Evolutionary conservation across 2,329 filamentous ascomycete genomes (phyloP), one percentile per base, ranked within the genome.

Genomic region (Onygena corvina): DNA sequence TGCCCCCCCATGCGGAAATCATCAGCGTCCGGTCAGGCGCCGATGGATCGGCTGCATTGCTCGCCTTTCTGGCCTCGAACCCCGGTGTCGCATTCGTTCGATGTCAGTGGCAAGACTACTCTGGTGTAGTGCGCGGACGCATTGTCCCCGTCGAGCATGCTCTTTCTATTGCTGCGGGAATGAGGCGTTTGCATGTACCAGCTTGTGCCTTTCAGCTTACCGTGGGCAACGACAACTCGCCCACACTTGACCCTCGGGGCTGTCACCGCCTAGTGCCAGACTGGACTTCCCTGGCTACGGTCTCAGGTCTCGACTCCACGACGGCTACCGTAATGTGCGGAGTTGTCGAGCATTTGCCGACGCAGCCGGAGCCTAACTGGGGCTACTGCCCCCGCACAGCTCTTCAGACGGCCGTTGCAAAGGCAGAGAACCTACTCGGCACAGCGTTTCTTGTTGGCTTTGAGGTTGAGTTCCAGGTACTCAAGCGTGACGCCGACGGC

Each of bases 91-190:
- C n/a, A 18, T 46, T 31, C 18, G 21, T 48, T 12, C 46, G 46
- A 11, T 23, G 33, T 31, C 46, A 48, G 35, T 48, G 46, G 46
- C 20, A 36, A 8, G 46, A 48, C 14, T 48, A 48, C 31, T 48
- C 46, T 14, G 46, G 46, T 3, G 46, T 48, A 4, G 25, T 48
- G 35, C 31, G 46, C 14, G 46, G 20, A 7, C 46, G 46, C 9
- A 27, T 48, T 12, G 31, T 48, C 14, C 46, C 46, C 7, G 31
- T 40, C 5, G 46, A 25, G 20, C 46, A 36, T 9, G 20, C 20
- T 23, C 9, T 23, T 12, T 25, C 31, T 14, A 48, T 29, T 9
- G 44, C 44, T 25, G 38, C 38, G 7, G 38, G 16, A 8, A 42
- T 25, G 38, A 42, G 38, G 38, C n/a, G 12, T 9, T n/a, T 42